Percentiles rank a stretch among this genome's conserved stretches.
These are phyloP conservation scores for Calonectria multiphialidica DNA, from an alignment of 2,329 filamentous ascomycete species.

Conservation along the genomic window DNA sequence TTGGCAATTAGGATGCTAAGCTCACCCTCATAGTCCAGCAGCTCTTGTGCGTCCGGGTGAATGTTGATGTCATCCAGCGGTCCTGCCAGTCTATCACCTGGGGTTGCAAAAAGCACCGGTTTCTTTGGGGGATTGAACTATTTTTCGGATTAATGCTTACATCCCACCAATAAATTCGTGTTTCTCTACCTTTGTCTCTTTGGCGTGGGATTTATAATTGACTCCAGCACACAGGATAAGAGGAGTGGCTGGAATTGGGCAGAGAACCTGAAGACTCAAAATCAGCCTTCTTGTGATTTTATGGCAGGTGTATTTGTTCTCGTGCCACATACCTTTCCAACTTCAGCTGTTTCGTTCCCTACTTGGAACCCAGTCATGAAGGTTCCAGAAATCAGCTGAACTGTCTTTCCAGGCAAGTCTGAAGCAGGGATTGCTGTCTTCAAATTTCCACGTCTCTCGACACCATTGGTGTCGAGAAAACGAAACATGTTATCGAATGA, in stretches of 20 bases:
- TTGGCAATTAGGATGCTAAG: slow-evolving; percentile 60
- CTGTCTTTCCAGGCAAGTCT: neutral
- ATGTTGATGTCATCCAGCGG: slow-evolving; percentile 17
- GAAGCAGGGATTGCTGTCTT: neutral
- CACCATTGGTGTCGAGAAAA: neutral
- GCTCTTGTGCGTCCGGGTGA: slow-evolving; percentile 15
- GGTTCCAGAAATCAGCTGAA: slow-evolving; percentile 7
- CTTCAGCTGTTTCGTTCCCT: slow-evolving; percentile 3
- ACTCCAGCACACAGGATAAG: slow-evolving; percentile 18
- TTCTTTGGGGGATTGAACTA: slow-evolving; percentile 18
- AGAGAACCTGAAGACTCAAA: neutral
- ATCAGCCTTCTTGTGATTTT: too few species aligned
- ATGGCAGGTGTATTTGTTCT: too few species aligned
- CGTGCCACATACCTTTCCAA: neutral
- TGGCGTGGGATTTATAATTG: slow-evolving; percentile 21
- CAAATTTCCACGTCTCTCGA: slow-evolving; percentile 6
- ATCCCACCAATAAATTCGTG: too few species aligned
- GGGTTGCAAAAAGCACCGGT: slow-evolving; percentile 16
- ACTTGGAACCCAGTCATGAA: slow-evolving; percentile 12
- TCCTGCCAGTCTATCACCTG: slow-evolving; percentile 3
- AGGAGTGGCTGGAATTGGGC: slow-evolving; percentile 5
- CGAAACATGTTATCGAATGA: slow-evolving; percentile 4
- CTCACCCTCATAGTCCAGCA: slow-evolving; percentile 60
- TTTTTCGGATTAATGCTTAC: neutral
- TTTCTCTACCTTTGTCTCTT: slow-evolving; percentile 15